Evolutionary conservation across 2,329 filamentous ascomycete genomes (phyloP).

Genomic region (Neoscytalidium dimidiatum): DNA sequence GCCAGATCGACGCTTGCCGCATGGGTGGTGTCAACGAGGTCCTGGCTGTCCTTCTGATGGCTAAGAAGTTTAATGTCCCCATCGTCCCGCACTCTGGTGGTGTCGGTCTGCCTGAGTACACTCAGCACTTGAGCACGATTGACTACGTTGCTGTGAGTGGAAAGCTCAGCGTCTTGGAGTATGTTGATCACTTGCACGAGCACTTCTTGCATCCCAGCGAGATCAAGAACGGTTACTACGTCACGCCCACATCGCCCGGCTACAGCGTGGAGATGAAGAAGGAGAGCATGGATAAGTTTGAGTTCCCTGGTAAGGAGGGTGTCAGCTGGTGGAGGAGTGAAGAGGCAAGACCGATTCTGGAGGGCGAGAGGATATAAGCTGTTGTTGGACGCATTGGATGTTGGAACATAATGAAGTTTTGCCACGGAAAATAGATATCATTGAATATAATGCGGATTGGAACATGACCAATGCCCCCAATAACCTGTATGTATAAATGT

Average conservation of each 20-base stretch:
- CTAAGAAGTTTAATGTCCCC: slow-evolving; percentile 75
- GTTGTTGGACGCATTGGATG: neutral
- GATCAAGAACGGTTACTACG: slow-evolving; percentile 84
- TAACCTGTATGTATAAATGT: too few species aligned
- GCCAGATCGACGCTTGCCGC: slow-evolving; percentile 88
- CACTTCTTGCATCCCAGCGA: slow-evolving; percentile 82
- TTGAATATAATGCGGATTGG: neutral
- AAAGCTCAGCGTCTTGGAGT: slow-evolving; percentile 81
- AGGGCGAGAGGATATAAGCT: slow-evolving; percentile 51
- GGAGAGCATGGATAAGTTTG: slow-evolving; percentile 78
- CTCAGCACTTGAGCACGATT: slow-evolving; percentile 87
- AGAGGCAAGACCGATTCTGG: slow-evolving; percentile 74
- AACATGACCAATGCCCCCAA: too few species aligned
- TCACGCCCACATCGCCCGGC: slow-evolving; percentile 78
- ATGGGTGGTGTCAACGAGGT: slow-evolving; percentile 91
- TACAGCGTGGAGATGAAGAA: slow-evolving; percentile 95
- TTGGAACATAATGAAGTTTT: neutral
- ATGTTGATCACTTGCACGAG: slow-evolving; percentile 91
- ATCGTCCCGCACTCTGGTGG: slow-evolving; percentile 89
- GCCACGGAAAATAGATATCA: neutral
- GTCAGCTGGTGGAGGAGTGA: slow-evolving; percentile 86
- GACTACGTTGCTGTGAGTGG: slow-evolving; percentile 88
- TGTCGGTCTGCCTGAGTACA: slow-evolving; percentile 90
- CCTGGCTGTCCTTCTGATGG: slow-evolving; percentile 84
- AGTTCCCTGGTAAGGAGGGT: slow-evolving; percentile 74